Evolutionary conservation across 495 filamentous ascomycete genomes (phyloP).

Genomic region (Aspergillus hancockii): DNA sequence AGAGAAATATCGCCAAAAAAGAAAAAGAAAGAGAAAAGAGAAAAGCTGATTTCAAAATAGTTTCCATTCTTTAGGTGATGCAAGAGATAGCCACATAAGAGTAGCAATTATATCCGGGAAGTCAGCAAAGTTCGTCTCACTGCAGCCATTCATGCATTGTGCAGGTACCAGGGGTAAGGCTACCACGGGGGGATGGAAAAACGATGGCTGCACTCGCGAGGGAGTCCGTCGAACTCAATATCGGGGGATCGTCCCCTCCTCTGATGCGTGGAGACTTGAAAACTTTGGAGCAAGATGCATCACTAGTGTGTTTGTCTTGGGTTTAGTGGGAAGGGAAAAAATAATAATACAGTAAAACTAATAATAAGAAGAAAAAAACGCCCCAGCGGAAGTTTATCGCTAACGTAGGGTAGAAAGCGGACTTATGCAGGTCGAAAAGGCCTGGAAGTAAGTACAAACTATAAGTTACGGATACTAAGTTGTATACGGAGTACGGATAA

Average conservation of each 20-base stretch:
- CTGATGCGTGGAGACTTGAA: background rate
- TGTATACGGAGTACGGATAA: no score
- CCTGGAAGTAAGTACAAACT: background rate
- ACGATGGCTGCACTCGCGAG: background rate
- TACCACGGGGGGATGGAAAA: constrained; percentile 1
- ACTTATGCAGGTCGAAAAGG: background rate
- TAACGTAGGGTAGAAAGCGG: background rate
- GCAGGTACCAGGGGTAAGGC: constrained; percentile 5
- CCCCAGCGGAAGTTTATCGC: background rate
- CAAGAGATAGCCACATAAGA: background rate
- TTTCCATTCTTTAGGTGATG: background rate
- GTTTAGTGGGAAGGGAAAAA: background rate
- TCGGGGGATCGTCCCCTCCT: background rate
- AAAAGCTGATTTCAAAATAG: no score
- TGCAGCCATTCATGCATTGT: background rate
- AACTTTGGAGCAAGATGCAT: background rate
- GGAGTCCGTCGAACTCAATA: background rate
- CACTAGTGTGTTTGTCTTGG: background rate
- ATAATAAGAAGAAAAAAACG: no score
- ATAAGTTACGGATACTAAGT: no score
- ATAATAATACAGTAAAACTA: no score
- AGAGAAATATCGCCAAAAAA: no score
- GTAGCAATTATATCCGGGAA: background rate
- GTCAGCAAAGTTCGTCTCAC: background rate
- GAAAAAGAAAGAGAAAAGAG: no score